These are phyloP conservation scores for Blastobotrys arbuscula DNA, from an alignment of 1,139 yeast genomes.

Conservation along the genomic window DNA sequence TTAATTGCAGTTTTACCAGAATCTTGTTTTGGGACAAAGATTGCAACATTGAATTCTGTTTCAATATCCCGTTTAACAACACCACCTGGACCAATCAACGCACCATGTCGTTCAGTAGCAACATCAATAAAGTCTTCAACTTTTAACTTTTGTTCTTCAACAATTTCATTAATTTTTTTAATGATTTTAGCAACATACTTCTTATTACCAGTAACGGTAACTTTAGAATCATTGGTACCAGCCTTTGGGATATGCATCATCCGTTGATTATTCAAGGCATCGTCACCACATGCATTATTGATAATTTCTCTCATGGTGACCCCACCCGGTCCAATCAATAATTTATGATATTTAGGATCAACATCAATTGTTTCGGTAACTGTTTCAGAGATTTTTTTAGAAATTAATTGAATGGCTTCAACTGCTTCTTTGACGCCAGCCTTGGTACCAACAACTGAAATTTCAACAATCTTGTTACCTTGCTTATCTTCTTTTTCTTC, in stretches of 20 bases:
- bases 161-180: conserved; percentile 57
- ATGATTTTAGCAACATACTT: conserved; percentile 65
- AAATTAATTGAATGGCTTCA: conserved; percentile 55
- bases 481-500: conserved; percentile 39
- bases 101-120: conserved; percentile 70
- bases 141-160: conserved; percentile 60
- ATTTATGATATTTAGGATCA: conserved; percentile 73
- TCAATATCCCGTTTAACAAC: conserved; percentile 67
- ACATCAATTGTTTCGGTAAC: conserved; percentile 60
- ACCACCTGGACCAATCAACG: conserved; percentile 81
- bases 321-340: conserved; percentile 79
- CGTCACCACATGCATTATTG: conserved; percentile 69
- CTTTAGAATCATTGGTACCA: conserved; percentile 51
- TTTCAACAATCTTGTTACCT: conserved; percentile 39
- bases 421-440: conserved; percentile 73
- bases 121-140: conserved; percentile 54
- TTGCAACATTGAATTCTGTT: conserved; percentile 55
- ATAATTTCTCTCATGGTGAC: conserved; percentile 69
- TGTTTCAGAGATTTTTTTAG: conserved; percentile 62
- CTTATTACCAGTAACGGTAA: conserved; percentile 73
- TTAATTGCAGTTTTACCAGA: conserved; percentile 34
- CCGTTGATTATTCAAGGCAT: conserved; percentile 43
- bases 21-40: conserved; percentile 59
- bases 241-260: conserved; percentile 72
- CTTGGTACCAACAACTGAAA: conserved; percentile 76